Conservation (phyloP, 805 yeast species). For the Starmerella apicola region DNA sequence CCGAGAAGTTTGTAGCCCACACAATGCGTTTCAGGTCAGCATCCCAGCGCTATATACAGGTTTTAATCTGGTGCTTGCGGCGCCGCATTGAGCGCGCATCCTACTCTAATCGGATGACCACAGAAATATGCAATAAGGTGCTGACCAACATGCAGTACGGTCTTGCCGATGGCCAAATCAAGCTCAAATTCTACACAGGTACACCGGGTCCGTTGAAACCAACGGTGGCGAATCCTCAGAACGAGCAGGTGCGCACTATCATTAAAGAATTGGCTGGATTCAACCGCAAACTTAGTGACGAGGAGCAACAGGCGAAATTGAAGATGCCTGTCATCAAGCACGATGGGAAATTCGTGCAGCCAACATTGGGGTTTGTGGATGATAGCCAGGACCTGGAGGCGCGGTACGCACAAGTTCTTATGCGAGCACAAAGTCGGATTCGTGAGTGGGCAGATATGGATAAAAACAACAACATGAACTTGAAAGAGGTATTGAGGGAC, state of each 20-base stretch:
- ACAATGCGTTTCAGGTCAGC: neutral
- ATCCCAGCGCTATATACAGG: slow-evolving; percentile 11
- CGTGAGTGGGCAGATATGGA: no score
- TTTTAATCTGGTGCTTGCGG: slow-evolving; percentile 16
- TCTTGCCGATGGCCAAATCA: neutral
- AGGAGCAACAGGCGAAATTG: no score
- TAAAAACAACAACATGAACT: no score
- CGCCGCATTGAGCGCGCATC: slow-evolving; percentile 6
- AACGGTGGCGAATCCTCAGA: slow-evolving; percentile 5
- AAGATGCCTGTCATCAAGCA: no score
- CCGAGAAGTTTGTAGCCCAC: slow-evolving; percentile 1
- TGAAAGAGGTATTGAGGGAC: no score
- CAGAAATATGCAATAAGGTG: neutral
- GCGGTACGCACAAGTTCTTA: no score
- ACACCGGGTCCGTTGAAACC: slow-evolving; percentile 6
- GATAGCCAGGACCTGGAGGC: no score
- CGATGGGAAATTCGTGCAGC: no score
- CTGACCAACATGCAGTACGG: slow-evolving; percentile 3
- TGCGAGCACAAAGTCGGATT: no score
- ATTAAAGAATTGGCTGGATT: neutral
- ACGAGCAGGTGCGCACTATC: slow-evolving; percentile 1
- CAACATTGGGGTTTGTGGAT: no score
- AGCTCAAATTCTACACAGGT: neutral
- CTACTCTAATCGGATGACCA: neutral
- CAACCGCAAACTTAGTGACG: neutral